Evolutionary conservation across 2,329 filamentous ascomycete genomes (phyloP).

Genomic region (Fusarium penzigii): DNA sequence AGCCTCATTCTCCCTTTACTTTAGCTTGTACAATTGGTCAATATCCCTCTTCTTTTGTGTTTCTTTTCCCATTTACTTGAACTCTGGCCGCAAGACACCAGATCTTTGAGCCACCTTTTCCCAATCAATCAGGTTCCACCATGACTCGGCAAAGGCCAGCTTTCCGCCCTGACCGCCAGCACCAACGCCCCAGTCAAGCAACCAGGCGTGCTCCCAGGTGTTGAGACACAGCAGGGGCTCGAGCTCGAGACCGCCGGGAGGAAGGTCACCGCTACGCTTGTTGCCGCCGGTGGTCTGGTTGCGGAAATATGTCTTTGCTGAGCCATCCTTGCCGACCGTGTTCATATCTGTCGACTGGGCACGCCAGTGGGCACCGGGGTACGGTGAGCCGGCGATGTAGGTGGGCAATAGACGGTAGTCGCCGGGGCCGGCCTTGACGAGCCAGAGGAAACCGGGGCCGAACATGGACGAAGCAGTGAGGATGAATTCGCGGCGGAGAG

Average conservation of each 20-base stretch:
- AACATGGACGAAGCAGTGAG: constrained; percentile 88
- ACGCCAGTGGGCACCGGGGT: constrained; percentile 81
- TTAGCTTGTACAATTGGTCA: constrained; percentile 1
- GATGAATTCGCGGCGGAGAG: constrained; percentile 77
- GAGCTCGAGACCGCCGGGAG: constrained; percentile 68
- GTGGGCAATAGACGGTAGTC: constrained; percentile 76
- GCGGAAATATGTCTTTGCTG: constrained; percentile 42
- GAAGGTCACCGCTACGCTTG: constrained; percentile 39
- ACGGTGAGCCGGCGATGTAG: constrained; percentile 89
- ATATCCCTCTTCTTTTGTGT: background rate
- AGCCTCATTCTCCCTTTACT: background rate
- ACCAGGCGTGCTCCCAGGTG: constrained; percentile 94
- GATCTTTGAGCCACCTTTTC: constrained; percentile 58
- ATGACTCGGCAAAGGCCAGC: constrained; percentile 70
- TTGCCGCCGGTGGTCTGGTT: constrained; percentile 35
- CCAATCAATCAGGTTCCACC: constrained; percentile 94
- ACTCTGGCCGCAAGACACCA: constrained; percentile 36
- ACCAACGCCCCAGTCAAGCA: constrained; percentile 73
- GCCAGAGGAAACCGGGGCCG: constrained; percentile 95
- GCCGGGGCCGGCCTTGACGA: constrained; percentile 61
- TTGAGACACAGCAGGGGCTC: constrained; percentile 86
- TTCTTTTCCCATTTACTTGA: constrained; percentile 27
- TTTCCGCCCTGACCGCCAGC: constrained; percentile 68
- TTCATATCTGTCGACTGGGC: constrained; percentile 71
- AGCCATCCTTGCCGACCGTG: constrained; percentile 48